These are phyloP conservation scores for Podila minutissima DNA, from an alignment of 192 early-diverging fungal species.

Conservation along the genomic window DNA sequence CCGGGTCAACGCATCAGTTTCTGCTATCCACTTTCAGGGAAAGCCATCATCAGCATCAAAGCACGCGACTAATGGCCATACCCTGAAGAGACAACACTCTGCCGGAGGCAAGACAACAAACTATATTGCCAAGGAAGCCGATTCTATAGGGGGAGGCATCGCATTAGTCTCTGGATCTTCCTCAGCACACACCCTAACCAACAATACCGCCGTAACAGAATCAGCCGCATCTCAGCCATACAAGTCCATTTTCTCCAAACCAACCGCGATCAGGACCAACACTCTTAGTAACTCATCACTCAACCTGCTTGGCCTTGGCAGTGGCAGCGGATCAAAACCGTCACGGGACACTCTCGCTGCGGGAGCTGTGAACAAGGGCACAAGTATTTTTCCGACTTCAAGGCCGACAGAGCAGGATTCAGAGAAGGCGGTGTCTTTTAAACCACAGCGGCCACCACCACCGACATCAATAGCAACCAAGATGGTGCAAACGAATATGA, in stretches of 20 bases:
- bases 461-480: neutral
- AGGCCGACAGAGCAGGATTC: neutral
- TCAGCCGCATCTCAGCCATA: neutral
- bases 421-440: neutral
- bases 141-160: neutral
- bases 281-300: slow-evolving; percentile 17
- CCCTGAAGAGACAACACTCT: slow-evolving; percentile 34
- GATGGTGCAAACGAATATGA: no score
- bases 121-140: neutral
- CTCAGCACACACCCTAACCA: neutral
- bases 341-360: slow-evolving; percentile 13
- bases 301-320: neutral
- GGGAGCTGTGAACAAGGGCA: neutral
- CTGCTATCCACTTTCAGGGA: slow-evolving; percentile 32
- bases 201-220: neutral
- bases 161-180: neutral
- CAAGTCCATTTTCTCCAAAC: slow-evolving; percentile 6
- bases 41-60: slow-evolving; percentile 4
- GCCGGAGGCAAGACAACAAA: slow-evolving; percentile 11
- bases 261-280: slow-evolving; percentile 10
- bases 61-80: slow-evolving; percentile 24
- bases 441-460: neutral
- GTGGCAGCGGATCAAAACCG: neutral
- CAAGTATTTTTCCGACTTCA: slow-evolving; percentile 8
- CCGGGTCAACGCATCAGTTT: slow-evolving; percentile 26